A percentile compares a stretch with the other conserved stretches of the same genome.
Evolutionary conservation across 352 stramenopile species (phyloP).

Genomic region (Globisporangium orthogonon): DNA sequence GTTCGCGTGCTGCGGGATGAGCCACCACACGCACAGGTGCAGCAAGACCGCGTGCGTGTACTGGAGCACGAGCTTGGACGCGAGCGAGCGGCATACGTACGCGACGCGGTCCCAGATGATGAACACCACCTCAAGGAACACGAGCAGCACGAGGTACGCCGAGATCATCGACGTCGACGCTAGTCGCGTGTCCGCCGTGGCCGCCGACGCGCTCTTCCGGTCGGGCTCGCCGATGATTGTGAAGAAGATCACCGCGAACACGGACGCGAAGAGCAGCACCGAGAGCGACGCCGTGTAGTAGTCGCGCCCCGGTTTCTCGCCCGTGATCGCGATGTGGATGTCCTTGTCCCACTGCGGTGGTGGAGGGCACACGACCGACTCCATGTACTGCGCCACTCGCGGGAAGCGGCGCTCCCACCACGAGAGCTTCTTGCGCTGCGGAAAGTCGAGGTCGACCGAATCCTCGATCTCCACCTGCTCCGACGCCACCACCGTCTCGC

Average conservation of each 20-base stretch:
- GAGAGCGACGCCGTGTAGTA: slow-evolving; percentile 68
- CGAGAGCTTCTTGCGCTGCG: slow-evolving; percentile 38
- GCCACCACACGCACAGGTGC: slow-evolving; percentile 68
- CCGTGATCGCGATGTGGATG: slow-evolving; percentile 74
- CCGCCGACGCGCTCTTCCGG: slow-evolving; percentile 22
- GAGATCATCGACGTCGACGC: slow-evolving; percentile 74
- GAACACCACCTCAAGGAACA: slow-evolving; percentile 72
- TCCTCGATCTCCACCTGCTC: slow-evolving; percentile 71
- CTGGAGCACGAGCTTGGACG: slow-evolving; percentile 70
- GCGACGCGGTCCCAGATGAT: slow-evolving; percentile 86
- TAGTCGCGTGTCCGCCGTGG: slow-evolving; percentile 42
- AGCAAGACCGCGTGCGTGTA: slow-evolving; percentile 68
- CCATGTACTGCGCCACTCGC: slow-evolving; percentile 46
- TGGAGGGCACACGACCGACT: slow-evolving; percentile 51
- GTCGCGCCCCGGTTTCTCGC: slow-evolving; percentile 72
- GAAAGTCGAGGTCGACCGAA: slow-evolving; percentile 26
- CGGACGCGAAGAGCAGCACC: slow-evolving; percentile 49
- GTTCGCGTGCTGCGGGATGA: slow-evolving; percentile 69
- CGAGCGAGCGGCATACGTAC: slow-evolving; percentile 68
- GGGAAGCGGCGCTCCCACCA: slow-evolving; percentile 53
- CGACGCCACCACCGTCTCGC: slow-evolving; percentile 24
- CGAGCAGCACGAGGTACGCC: slow-evolving; percentile 79
- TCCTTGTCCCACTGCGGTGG: slow-evolving; percentile 82
- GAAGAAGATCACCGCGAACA: slow-evolving; percentile 80
- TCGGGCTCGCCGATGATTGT: slow-evolving; percentile 56